These are phyloP conservation scores for Eremochloa ophiuroides DNA, from an alignment of 176 grass and related monocot genomes.

Conservation along the genomic window DNA sequence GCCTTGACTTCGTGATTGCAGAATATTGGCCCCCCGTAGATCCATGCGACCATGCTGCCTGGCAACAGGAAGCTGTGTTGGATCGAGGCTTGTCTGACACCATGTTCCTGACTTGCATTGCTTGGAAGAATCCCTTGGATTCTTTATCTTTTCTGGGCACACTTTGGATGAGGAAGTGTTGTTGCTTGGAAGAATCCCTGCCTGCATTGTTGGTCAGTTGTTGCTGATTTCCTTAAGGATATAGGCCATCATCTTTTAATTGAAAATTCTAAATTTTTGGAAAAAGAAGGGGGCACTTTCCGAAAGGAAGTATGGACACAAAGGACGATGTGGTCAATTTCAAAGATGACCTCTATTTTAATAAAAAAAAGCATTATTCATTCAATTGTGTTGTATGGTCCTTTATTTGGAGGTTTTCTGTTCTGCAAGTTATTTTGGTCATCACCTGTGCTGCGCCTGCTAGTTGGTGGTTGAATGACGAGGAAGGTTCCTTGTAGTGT, in stretches of 20 bases:
- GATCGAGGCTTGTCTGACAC: neutral
- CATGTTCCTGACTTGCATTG: neutral
- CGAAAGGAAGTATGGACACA: neutral
- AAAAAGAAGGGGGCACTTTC: neutral
- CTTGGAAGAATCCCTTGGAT: conserved; percentile 8
- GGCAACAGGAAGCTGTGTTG: conserved; percentile 5
- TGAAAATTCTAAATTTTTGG: neutral
- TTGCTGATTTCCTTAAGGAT: neutral
- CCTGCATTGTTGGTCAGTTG: neutral
- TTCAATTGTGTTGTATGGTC: neutral
- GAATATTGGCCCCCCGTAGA: conserved; percentile 10
- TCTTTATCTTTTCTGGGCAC: neutral
- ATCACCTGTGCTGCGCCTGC: neutral
- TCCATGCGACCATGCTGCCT: conserved; percentile 20
- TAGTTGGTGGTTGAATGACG: neutral
- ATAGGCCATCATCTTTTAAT: neutral
- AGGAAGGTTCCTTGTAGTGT: neutral
- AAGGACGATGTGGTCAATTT: neutral
- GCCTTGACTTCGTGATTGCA: conserved; percentile 31
- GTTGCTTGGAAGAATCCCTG: neutral
- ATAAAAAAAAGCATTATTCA: neutral
- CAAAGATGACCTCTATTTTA: neutral
- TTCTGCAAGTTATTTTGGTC: neutral
- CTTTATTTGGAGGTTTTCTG: neutral
- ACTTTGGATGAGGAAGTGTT: conserved; percentile 24